Evolutionary conservation across 306 rosid species (phyloP), one percentile per base, ranked within the genome.

Genomic region (Cicer chorassanicum): DNA sequence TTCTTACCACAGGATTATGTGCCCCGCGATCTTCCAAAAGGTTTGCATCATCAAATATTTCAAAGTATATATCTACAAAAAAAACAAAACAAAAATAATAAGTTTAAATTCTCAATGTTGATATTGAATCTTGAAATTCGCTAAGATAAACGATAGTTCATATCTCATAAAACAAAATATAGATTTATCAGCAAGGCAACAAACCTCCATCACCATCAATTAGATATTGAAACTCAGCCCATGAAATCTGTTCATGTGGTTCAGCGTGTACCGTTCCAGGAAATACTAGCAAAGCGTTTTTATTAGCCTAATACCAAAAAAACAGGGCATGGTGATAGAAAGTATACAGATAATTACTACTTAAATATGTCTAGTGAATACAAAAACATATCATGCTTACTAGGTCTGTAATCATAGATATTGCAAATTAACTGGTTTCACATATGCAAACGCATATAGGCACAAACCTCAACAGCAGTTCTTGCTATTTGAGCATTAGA

Each of bases 181-280:
- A 63, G 34, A 59, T 18, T 8, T 46, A 74, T 48, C 6, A 50
- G 68, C 74, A 65, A 46, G 72, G 80, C 70, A 64, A 79, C 84
- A 80, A 78, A 89, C 96, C 96, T 88, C 97, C 96, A 51, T 74
- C 82, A 80, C 85, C 90, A 83, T 92, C 97, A 38, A 88, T 74
- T 73, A 81, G 89, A 80, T 89, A 92, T 73, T 82, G 86, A 84
- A 79, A 88, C 65, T 89, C 92, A 0, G 85, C 84, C 97, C 97
- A 92, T 16, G 97, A 86, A 67, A 88, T 82, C 71, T 86, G 92
- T 72, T 86, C 92, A 54, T 93, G 98, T 66, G 97, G 98, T 86
- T 93, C 98, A 83, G 81, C 68, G 89, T 93, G 98, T 66, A 93
- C 91, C 50, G 51, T 75, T 51, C 96, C 97, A 74, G 94, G 97